A percentile compares a stretch with the other conserved stretches of the same genome.
These are phyloP conservation scores for Blastobotrys ciferrii DNA, from an alignment of 1,139 yeast genomes.

Conservation along the genomic window DNA sequence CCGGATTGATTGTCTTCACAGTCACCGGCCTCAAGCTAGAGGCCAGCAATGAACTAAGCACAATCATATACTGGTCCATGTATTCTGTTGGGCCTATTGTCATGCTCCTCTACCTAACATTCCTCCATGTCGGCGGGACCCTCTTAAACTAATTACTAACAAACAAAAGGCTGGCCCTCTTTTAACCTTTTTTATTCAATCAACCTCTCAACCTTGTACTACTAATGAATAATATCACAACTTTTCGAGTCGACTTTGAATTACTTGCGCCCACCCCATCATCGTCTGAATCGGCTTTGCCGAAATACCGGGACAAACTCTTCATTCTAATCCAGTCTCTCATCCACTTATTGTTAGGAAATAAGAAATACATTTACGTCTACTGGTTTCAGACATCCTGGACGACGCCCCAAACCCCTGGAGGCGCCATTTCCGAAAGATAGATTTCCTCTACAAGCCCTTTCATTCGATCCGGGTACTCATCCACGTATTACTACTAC, in stretches of 20 bases:
- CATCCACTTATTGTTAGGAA: too few relatives aligned
- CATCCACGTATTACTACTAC: too few relatives aligned
- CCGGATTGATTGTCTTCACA: conserved; percentile 8
- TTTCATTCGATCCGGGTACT: too few relatives aligned
- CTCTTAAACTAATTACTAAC: background rate
- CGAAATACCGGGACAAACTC: background rate
- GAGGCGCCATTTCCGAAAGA: too few relatives aligned
- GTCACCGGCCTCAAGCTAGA: conserved; percentile 5
- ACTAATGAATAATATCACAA: background rate
- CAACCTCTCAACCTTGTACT: background rate
- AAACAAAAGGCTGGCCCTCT: background rate
- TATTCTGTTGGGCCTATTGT: background rate
- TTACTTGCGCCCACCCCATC: too few relatives aligned
- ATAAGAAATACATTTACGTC: too few relatives aligned
- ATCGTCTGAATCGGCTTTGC: too few relatives aligned
- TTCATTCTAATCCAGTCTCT: background rate
- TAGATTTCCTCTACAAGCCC: too few relatives aligned
- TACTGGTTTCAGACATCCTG: too few relatives aligned
- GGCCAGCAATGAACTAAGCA: background rate
- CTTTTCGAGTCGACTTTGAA: too few relatives aligned
- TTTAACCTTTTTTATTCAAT: background rate
- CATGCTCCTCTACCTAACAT: background rate
- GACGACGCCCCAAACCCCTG: too few relatives aligned
- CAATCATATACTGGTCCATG: conserved; percentile 4
- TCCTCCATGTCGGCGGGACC: background rate